Conservation (phyloP, 495 filamentous ascomycete genomes). For the Penicillium arizonense region DNA sequence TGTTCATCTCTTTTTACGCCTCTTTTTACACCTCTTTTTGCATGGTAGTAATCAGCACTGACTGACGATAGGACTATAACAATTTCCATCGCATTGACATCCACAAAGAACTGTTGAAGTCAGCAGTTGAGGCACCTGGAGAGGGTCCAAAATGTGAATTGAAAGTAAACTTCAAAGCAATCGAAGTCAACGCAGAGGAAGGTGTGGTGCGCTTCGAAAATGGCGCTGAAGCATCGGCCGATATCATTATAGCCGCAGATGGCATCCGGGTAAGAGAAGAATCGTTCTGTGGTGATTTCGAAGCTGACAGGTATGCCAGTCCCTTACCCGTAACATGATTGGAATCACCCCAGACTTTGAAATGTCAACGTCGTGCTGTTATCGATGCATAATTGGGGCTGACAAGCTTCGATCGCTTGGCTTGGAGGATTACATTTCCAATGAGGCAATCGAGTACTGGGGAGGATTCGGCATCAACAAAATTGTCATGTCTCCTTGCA, state of each 20-base stretch:
- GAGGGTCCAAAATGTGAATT: conserved; percentile 17
- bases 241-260: conserved; percentile 29
- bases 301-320: conserved; percentile 2
- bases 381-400: conserved; percentile 28
- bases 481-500: conserved; percentile 31
- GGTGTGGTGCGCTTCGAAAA: conserved; percentile 24
- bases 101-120: conserved; percentile 26
- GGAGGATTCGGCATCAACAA: conserved; percentile 33
- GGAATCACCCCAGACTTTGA: conserved; percentile 25
- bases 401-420: conserved; percentile 25
- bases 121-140: conserved; percentile 21
- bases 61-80: conserved; percentile 22
- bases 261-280: conserved; percentile 24
- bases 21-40: no score
- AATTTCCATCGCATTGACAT: conserved; percentile 35
- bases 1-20: no score
- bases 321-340: conserved; percentile 14
- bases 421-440: conserved; percentile 23
- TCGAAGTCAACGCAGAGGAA: conserved; percentile 15
- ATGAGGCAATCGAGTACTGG: conserved; percentile 35
- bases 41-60: background rate
- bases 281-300: background rate
- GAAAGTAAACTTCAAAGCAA: conserved; percentile 26
- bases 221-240: conserved; percentile 12
- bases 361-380: conserved; percentile 30